A percentile compares a stretch with the other conserved stretches of the same genome.
These are phyloP conservation scores for Kwoniella heveanensis DNA, from an alignment of 768 basidiomycete species.

Conservation along the genomic window DNA sequence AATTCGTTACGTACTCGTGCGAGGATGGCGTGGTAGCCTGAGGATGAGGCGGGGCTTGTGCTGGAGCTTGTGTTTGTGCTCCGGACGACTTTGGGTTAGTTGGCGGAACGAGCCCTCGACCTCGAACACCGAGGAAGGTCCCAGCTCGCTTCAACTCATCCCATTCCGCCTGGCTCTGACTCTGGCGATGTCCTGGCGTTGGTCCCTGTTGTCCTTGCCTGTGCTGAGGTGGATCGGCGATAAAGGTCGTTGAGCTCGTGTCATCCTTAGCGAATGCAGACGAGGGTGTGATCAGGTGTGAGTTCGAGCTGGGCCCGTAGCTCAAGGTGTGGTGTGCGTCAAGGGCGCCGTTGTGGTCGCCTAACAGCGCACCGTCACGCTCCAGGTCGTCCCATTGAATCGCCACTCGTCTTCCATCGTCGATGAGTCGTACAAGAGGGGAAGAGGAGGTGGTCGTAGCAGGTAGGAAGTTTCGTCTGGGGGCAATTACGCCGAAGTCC, in stretches of 20 bases:
- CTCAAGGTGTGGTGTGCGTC: background rate
- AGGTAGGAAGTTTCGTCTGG: too few relatives aligned
- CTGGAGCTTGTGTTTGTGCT: too few relatives aligned
- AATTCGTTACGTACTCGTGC: background rate
- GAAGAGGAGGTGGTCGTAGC: too few relatives aligned
- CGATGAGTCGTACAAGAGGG: background rate
- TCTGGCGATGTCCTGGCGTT: too few relatives aligned
- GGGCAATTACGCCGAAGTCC: too few relatives aligned
- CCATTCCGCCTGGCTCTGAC: background rate
- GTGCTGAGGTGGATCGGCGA: too few relatives aligned
- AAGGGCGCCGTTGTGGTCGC: background rate
- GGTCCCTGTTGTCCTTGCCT: too few relatives aligned
- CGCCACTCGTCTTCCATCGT: background rate
- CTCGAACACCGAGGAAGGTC: conserved; percentile 1
- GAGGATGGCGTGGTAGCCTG: background rate
- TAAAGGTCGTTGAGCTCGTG: background rate
- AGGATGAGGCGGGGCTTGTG: too few relatives aligned
- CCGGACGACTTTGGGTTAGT: too few relatives aligned
- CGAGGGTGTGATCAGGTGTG: background rate
- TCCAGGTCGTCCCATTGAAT: conserved; percentile 13
- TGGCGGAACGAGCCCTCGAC: background rate
- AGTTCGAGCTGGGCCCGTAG: too few relatives aligned
- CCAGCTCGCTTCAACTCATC: conserved; percentile 7
- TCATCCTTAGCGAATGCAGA: background rate
- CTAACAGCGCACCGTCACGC: conserved; percentile 3